Evolutionary conservation across 176 grass and related monocot species (phyloP).

Genomic region (Phyllostachys edulis): DNA sequence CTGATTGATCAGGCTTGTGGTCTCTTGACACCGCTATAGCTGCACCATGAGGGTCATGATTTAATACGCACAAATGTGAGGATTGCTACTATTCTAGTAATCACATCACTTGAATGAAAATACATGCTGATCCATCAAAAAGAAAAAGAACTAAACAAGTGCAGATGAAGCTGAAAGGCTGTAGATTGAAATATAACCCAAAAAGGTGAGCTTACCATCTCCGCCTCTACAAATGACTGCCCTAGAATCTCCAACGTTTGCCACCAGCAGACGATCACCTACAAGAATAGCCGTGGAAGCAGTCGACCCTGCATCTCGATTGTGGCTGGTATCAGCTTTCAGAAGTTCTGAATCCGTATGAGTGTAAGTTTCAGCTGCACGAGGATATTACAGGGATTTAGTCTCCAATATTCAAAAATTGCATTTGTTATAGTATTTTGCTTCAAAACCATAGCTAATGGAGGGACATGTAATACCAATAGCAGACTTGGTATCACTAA

Average conservation of each 20-base stretch:
- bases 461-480: constrained; percentile 47
- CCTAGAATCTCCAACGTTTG: constrained; percentile 88
- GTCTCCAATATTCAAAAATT: no score
- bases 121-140: background rate
- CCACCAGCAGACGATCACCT: constrained; percentile 74
- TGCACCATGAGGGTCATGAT: background rate
- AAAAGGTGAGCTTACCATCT: constrained; percentile 45
- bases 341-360: constrained; percentile 79
- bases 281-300: constrained; percentile 84
- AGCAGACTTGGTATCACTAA: constrained; percentile 79
- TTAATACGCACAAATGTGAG: background rate
- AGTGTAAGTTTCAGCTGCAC: constrained; percentile 81
- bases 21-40: constrained; percentile 82
- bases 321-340: constrained; percentile 60
- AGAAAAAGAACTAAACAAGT: background rate
- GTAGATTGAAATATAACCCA: background rate
- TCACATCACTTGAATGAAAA: background rate
- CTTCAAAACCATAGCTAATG: background rate
- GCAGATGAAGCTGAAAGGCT: background rate
- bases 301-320: constrained; percentile 80
- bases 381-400: background rate
- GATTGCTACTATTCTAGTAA: background rate
- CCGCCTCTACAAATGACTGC: constrained; percentile 84
- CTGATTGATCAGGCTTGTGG: constrained; percentile 82
- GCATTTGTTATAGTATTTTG: background rate